Conservation (phyloP, 768 basidiomycete species). For the Lentinula detonsa region DNA sequence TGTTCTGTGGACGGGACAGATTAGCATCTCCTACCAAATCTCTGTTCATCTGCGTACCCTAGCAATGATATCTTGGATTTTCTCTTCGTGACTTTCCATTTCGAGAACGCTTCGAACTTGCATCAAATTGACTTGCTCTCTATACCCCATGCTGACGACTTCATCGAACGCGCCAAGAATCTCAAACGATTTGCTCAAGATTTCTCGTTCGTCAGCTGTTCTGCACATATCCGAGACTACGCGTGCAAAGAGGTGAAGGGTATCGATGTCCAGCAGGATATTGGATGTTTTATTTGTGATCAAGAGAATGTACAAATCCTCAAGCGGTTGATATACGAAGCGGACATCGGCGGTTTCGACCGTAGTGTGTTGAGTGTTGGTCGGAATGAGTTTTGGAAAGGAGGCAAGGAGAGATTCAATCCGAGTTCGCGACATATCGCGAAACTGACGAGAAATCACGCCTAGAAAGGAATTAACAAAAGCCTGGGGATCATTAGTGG, state of each 20-base stretch:
- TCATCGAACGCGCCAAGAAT: conserved; percentile 95
- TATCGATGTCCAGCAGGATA: conserved; percentile 97
- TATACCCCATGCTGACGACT: conserved; percentile 84
- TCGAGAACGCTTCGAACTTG: conserved; percentile 76
- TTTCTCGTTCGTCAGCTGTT: conserved; percentile 83
- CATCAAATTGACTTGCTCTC: conserved; percentile 72
- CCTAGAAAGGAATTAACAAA: conserved; percentile 28
- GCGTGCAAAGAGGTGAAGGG: conserved; percentile 88
- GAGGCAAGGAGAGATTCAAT: conserved; percentile 95
- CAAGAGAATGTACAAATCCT: conserved; percentile 94
- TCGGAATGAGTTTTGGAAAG: conserved; percentile 95
- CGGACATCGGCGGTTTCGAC: conserved; percentile 93
- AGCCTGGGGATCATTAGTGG: not conserved
- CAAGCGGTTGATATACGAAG: conserved; percentile 94
- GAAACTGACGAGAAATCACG: conserved; percentile 93
- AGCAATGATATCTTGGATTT: conserved; percentile 97
- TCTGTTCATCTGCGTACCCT: conserved; percentile 47
- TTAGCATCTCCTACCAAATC: not conserved
- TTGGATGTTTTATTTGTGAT: conserved; percentile 99
- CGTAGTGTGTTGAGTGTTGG: conserved; percentile 93
- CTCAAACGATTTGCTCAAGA: conserved; percentile 87
- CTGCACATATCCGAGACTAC: conserved; percentile 91
- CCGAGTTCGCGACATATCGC: conserved; percentile 85
- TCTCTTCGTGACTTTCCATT: conserved; percentile 91
- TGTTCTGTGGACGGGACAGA: conserved; percentile 55